These are phyloP conservation scores for Galerina sulciceps DNA, from an alignment of 768 basidiomycete genomes.

Conservation along the genomic window DNA sequence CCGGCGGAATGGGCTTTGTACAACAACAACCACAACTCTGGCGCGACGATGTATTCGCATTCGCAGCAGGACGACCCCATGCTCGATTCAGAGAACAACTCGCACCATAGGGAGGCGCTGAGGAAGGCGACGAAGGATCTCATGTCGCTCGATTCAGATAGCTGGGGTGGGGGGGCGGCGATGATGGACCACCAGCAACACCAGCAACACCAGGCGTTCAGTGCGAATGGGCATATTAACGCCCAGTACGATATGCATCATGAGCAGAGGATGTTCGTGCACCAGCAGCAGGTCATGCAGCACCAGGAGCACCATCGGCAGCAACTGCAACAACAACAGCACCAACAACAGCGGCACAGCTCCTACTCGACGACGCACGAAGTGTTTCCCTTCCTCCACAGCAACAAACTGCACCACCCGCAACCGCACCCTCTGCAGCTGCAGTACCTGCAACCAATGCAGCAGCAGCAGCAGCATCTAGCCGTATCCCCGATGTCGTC, in stretches of 20 bases:
- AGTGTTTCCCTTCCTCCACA: constrained; percentile 28
- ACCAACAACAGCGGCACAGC: constrained; percentile 17
- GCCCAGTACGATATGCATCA: constrained; percentile 12
- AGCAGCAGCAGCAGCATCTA: constrained; percentile 9
- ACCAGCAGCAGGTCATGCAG: constrained; percentile 22
- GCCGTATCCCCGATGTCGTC: constrained; percentile 3
- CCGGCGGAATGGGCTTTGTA: constrained; percentile 55
- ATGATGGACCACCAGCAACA: constrained; percentile 21
- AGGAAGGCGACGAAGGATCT: constrained; percentile 84
- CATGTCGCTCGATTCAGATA: constrained; percentile 62
- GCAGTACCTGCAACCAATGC: constrained; percentile 13
- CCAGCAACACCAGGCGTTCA: constrained; percentile 8
- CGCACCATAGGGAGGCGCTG: constrained; percentile 65
- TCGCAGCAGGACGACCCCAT: constrained; percentile 52
- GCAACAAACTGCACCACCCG: constrained; percentile 18
- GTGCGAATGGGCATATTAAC: not conserved
- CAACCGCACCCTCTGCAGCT: constrained; percentile 6
- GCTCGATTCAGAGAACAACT: constrained; percentile 34
- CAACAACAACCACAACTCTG: constrained; percentile 22
- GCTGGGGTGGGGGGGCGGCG: constrained; percentile 14
- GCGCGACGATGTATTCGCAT: constrained; percentile 2
- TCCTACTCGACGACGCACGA: constrained; percentile 20
- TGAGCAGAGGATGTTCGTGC: constrained; percentile 11
- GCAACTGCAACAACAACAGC: constrained; percentile 24
- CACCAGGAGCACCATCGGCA: constrained; percentile 25